phyloP scores from a whole-genome alignment of 2,329 filamentous ascomycete genomes.

The Colletotrichum chrysophilum region DNA sequence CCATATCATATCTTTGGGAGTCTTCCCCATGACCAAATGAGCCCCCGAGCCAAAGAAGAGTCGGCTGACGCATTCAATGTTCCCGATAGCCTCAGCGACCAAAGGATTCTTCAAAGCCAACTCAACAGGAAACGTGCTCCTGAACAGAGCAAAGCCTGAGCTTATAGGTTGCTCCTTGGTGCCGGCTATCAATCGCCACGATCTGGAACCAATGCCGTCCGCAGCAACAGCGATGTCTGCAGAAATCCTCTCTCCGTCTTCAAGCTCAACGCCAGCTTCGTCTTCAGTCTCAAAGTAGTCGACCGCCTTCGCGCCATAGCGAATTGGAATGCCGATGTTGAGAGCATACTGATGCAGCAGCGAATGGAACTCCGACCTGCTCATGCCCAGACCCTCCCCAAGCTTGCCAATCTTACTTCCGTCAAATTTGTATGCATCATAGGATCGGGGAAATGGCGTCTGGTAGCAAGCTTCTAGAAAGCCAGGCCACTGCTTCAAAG shows the following conservation, averaged over 20 bases:
- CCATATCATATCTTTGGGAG: not conserved
- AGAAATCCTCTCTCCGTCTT: not conserved
- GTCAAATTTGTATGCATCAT: not conserved
- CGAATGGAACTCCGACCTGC: not conserved
- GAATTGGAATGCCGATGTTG: not conserved
- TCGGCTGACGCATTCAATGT: not conserved
- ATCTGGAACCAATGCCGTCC: not conserved
- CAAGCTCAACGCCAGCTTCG: not conserved
- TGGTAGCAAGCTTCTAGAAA: not conserved
- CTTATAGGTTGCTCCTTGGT: not conserved
- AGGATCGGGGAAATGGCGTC: not conserved
- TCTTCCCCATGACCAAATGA: not conserved
- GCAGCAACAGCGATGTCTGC: not conserved
- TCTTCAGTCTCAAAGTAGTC: not conserved
- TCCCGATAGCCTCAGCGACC: not conserved
- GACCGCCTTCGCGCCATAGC: not conserved
- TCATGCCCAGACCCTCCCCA: not conserved
- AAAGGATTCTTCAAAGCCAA: not conserved
- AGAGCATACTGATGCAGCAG: not conserved
- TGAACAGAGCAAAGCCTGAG: not conserved
- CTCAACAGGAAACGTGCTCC: not conserved
- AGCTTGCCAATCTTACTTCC: not conserved
- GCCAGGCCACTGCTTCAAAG: not conserved
- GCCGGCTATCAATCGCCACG: not conserved
- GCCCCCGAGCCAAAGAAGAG: not conserved